Percentiles rank a stretch among this genome's conserved stretches.
These are phyloP conservation scores for Castanospermum australe DNA, from an alignment of 306 rosid species.

Conservation along the genomic window DNA sequence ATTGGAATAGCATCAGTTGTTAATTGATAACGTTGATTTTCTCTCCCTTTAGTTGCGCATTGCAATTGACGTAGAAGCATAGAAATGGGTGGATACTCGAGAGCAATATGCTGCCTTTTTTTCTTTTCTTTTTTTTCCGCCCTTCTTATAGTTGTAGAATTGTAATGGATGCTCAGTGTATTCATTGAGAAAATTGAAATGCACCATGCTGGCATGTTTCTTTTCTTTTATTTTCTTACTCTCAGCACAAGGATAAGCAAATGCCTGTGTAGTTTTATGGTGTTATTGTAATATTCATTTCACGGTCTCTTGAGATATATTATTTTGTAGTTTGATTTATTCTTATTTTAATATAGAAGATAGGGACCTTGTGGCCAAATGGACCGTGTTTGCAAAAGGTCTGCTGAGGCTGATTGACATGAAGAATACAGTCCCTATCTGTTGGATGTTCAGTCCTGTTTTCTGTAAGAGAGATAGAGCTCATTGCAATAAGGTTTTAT, in stretches of 20 bases:
- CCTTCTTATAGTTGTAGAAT: not conserved
- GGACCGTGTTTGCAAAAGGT: not conserved
- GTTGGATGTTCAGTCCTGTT: no score
- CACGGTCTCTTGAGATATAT: not conserved
- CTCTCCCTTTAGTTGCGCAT: not conserved
- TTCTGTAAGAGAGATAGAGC: not conserved
- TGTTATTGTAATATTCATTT: not conserved
- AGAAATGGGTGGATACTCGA: not conserved
- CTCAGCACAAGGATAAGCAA: not conserved
- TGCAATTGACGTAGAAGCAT: not conserved
- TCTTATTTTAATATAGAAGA: not conserved
- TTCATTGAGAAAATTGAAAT: not conserved
- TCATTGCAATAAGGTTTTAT: not conserved
- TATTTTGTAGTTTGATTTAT: not conserved
- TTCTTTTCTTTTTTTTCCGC: not conserved
- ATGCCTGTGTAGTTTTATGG: not conserved
- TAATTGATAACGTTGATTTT: not conserved
- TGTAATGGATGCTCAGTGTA: slow-evolving; percentile 10
- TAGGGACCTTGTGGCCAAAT: not conserved
- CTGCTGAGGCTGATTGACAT: no score
- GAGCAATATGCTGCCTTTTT: not conserved
- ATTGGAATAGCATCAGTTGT: not conserved
- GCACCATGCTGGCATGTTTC: not conserved
- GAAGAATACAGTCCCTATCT: no score
- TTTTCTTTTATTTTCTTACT: not conserved